These are phyloP conservation scores for Lanmaoa rubissima DNA, from an alignment of 768 basidiomycete species.

Conservation along the genomic window DNA sequence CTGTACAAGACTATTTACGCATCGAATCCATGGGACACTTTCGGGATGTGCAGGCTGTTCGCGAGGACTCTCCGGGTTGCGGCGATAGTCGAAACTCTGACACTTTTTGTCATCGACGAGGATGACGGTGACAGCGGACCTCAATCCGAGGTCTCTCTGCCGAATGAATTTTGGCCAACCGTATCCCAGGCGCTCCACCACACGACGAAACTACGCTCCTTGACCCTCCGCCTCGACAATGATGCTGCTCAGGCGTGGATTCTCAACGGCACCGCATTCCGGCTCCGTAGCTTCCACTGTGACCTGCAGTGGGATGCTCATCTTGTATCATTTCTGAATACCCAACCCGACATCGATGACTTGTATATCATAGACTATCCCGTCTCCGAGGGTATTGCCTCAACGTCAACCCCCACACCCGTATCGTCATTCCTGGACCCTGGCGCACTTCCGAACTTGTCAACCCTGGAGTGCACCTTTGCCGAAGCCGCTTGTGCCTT, in stretches of 20 bases:
- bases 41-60: slow-evolving; percentile 48
- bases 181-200: slow-evolving; percentile 49
- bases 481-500: slow-evolving; percentile 58
- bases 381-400: slow-evolving; percentile 10
- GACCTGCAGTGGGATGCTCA: slow-evolving; percentile 63
- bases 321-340: slow-evolving; percentile 40
- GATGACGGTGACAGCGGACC: slow-evolving; percentile 4
- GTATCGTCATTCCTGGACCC: slow-evolving; percentile 21
- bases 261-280: slow-evolving; percentile 44
- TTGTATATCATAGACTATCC: slow-evolving; percentile 37
- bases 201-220: slow-evolving; percentile 46
- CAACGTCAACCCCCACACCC: slow-evolving; percentile 15
- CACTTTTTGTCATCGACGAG: slow-evolving; percentile 40
- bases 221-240: slow-evolving; percentile 46
- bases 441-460: slow-evolving; percentile 46
- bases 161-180: slow-evolving; percentile 47
- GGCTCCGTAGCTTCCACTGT: slow-evolving; percentile 59
- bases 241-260: slow-evolving; percentile 38
- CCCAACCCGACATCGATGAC: slow-evolving; percentile 25
- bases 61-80: slow-evolving; percentile 48
- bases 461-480: slow-evolving; percentile 65
- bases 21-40: slow-evolving; percentile 38
- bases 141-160: slow-evolving; percentile 14
- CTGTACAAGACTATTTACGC: slow-evolving; percentile 60
- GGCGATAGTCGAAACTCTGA: slow-evolving; percentile 50